Evolutionary conservation across 2,329 filamentous ascomycete species (phyloP), one percentile per base, ranked within the genome.

Genomic region (Penicillium sp.): DNA sequence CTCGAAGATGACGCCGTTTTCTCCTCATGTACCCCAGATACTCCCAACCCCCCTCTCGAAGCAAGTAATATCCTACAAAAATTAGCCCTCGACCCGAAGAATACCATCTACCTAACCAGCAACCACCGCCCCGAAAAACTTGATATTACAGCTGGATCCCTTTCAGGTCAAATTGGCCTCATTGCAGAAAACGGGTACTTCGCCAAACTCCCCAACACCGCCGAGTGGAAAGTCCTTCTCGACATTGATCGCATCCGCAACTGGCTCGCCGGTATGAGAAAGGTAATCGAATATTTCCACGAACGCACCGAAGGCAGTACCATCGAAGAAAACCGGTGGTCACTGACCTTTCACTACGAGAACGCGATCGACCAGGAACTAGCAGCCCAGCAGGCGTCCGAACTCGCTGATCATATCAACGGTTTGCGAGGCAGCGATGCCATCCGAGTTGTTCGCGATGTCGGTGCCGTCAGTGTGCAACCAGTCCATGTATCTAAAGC

Each of bases 181-280:
- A 95, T 97, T 66, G 93, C 93, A 0, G 94, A 97, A 77, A 97
- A 96, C 65, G 94, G 94, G 3, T 96, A 91, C 74, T 97, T 95
- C 79, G 80, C 96, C 57, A 90, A 89, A 68, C 84, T 90, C 62
- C 85, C 84, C 53, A 85, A 86, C 26, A 82, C 81, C 13, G 81
- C 83, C 25, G 81, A 84, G 28, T 98, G 94, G 94, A 85, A 84
- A 4, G 85, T 89, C 59, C 89, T 96, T 76, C 86, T 90, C 2
- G 88, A 96, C 71, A 81, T 85, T 0, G 83, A 86, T 6, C 85
- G 88, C 68, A 89, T 92, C 63, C 81, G 82, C 30, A 82, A 84
- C 19, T 97, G 93, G 93, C 95, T 95, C 75, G 83, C 88, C 49
- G 90, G 91, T 0, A 91, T 97, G 62, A 87, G 87, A 74, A 85